Percentiles rank a stretch among this genome's conserved stretches.
Evolutionary conservation across 108 stramenopile species (phyloP).

Genomic region (Cylindrotheca fusiformis): DNA sequence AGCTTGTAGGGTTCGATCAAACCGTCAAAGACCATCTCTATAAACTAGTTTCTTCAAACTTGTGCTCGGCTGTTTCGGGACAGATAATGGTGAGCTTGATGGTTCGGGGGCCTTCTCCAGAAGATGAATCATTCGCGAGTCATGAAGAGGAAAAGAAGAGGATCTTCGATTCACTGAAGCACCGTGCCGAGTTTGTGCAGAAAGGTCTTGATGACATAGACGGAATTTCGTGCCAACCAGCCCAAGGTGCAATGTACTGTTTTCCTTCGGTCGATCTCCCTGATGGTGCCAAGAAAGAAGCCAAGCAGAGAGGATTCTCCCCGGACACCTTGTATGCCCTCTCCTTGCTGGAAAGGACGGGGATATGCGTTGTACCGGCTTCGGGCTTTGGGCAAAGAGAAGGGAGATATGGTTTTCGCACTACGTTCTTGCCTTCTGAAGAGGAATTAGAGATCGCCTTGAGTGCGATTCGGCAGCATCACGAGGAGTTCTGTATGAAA

Average conservation of each 20-base stretch:
- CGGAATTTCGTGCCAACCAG: slow-evolving; percentile 92
- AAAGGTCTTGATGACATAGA: slow-evolving; percentile 84
- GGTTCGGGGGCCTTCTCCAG: slow-evolving; percentile 80
- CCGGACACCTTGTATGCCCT: slow-evolving; percentile 95
- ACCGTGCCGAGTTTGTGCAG: slow-evolving; percentile 71
- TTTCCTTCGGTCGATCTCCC: slow-evolving; percentile 92
- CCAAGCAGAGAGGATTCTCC: slow-evolving; percentile 50
- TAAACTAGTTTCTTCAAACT: slow-evolving; percentile 86
- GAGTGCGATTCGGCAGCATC: slow-evolving; percentile 75
- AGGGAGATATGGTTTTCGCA: slow-evolving; percentile 93
- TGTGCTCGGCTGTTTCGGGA: slow-evolving; percentile 90
- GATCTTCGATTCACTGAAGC: slow-evolving; percentile 62
- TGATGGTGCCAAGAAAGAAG: slow-evolving; percentile 64
- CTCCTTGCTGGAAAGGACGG: slow-evolving; percentile 83
- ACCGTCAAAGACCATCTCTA: slow-evolving; percentile 87
- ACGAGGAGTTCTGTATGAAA: slow-evolving; percentile 78
- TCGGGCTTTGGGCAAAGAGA: slow-evolving; percentile 93
- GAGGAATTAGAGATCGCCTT: slow-evolving; percentile 59
- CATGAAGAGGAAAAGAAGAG: slow-evolving; percentile 64
- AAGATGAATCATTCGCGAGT: slow-evolving; percentile 74
- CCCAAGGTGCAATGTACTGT: slow-evolving; percentile 96
- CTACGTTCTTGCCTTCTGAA: slow-evolving; percentile 94
- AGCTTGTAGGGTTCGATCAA: slow-evolving; percentile 80
- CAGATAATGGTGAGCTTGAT: slow-evolving; percentile 94
- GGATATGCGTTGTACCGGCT: slow-evolving; percentile 95